Evolutionary conservation across 1,284 basidiomycete species (phyloP), one percentile per base, ranked within the genome.

Genomic region (Sporisorium scitamineum): DNA sequence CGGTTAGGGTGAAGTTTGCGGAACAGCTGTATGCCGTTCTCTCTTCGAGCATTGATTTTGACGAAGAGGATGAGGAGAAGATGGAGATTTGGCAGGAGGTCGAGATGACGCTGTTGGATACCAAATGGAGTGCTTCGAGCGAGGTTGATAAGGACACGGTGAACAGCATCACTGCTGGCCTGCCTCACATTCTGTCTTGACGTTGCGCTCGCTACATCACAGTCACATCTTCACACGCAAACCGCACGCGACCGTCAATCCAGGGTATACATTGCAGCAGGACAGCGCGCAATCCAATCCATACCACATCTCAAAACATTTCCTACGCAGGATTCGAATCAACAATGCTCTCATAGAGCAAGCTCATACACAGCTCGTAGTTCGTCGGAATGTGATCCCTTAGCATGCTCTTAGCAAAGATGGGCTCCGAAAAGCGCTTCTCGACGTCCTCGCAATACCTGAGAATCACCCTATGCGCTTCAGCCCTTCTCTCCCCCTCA

Each of bases 401-500:
- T 27, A 82, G 39, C 77, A 82, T 78, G 31, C 71, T 78, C 56
- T 79, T 75, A 5, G 79, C 72, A 39, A 81, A 88, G 77, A 87
- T 72, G 61, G 87, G 87, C 67, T 89, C 88, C 22, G 86, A 83
- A 77, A 89, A 89, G 5, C 88, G 70, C 65, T 86, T 86, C 64
- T 86, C 85, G 6, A 88, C 87, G 20, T 87, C 86, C 50, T 87
- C 86, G 62, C 87, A 87, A 48, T 85, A 83, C 3, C 87, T 80
- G 24, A 89, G 77, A 22, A 87, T 84, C 26, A 88, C 87, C 18
- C 88, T 74, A 39, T 87, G 82, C 3, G 87, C 88, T 54, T 87
- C 74, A 2, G 66, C 65, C 41, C 71, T 58, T 18, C 20, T 50
- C 45, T 63, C 55, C 34, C 54, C 65, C 8, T 8, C 54, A 13